Percentiles rank a stretch among this genome's conserved stretches.
These are phyloP conservation scores for Fusarium phyllophilum DNA, from an alignment of 2,329 filamentous ascomycete species.

Conservation along the genomic window DNA sequence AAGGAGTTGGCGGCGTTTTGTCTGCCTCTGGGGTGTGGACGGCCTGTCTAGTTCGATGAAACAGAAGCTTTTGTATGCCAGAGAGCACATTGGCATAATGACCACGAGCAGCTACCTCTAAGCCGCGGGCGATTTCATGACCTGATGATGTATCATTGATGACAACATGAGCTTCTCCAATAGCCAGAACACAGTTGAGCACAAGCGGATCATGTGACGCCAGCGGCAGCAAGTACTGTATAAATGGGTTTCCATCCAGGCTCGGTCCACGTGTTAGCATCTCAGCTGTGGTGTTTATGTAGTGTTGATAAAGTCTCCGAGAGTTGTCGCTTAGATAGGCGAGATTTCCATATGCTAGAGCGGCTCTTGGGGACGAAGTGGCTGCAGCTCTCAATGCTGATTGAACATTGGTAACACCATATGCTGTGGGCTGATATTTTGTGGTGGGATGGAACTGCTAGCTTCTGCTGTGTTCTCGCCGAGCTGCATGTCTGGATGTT, in stretches of 20 bases:
- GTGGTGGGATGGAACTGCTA: not conserved
- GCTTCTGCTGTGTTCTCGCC: not conserved
- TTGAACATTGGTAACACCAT: too few relatives aligned
- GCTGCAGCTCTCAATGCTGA: not conserved
- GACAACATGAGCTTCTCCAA: not conserved
- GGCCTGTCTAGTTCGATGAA: not conserved
- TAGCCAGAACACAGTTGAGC: slow-evolving; percentile 1
- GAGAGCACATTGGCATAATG: not conserved
- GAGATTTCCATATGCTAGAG: not conserved
- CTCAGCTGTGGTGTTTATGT: slow-evolving; percentile 1
- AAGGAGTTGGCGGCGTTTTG: not conserved
- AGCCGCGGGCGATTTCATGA: not conserved
- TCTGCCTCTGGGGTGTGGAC: not conserved
- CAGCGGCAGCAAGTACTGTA: slow-evolving; percentile 15
- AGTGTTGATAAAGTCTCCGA: slow-evolving; percentile 11
- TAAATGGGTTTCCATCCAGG: slow-evolving; percentile 5
- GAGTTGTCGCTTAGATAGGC: slow-evolving; percentile 14
- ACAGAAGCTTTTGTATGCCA: not conserved
- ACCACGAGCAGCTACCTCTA: not conserved
- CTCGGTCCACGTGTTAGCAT: slow-evolving; percentile 2
- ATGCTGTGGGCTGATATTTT: not conserved
- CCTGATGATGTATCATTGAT: not conserved
- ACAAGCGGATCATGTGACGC: not conserved
- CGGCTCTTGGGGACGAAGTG: not conserved
- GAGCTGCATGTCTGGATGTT: not conserved